These are phyloP conservation scores for Hortaea werneckii DNA, from an alignment of 2,329 filamentous ascomycete genomes.

Conservation along the genomic window DNA sequence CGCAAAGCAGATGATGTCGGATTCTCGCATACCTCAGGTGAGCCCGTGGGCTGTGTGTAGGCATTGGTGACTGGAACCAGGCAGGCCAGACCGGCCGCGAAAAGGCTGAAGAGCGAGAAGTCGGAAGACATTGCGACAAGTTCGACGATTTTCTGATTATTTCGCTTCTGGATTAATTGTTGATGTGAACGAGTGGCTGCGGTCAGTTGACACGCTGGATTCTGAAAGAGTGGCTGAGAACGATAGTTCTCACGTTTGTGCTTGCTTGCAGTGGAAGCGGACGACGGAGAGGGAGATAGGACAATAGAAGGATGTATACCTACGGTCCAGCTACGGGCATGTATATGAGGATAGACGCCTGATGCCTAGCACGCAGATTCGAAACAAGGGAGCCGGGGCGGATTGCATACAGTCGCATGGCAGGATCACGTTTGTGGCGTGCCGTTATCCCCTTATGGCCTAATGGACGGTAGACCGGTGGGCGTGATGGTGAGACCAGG, in stretches of 20 bases:
- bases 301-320: neutral
- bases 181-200: slow-evolving; percentile 20
- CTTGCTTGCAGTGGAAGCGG: neutral
- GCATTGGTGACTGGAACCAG: slow-evolving; percentile 41
- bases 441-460: too few relatives aligned
- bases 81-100: slow-evolving; percentile 44
- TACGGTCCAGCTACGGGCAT: neutral
- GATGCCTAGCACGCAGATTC: too few relatives aligned
- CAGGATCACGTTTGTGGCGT: too few relatives aligned
- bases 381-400: too few relatives aligned
- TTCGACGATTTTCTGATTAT: too few relatives aligned
- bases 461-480: too few relatives aligned
- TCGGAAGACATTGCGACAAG: slow-evolving; percentile 12
- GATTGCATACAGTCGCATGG: too few relatives aligned
- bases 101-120: slow-evolving; percentile 34
- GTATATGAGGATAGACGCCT: too few relatives aligned
- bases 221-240: slow-evolving; percentile 20
- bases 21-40: neutral
- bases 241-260: slow-evolving; percentile 9
- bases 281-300: neutral
- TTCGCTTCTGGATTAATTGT: neutral
- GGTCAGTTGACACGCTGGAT: slow-evolving; percentile 4
- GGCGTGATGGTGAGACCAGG: too few relatives aligned
- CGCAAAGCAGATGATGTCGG: too few relatives aligned
- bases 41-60: slow-evolving; percentile 24